Evolutionary conservation across 495 filamentous ascomycete genomes (phyloP), one percentile per base, ranked within the genome.

Genomic region (Daldinia bambusicola): DNA sequence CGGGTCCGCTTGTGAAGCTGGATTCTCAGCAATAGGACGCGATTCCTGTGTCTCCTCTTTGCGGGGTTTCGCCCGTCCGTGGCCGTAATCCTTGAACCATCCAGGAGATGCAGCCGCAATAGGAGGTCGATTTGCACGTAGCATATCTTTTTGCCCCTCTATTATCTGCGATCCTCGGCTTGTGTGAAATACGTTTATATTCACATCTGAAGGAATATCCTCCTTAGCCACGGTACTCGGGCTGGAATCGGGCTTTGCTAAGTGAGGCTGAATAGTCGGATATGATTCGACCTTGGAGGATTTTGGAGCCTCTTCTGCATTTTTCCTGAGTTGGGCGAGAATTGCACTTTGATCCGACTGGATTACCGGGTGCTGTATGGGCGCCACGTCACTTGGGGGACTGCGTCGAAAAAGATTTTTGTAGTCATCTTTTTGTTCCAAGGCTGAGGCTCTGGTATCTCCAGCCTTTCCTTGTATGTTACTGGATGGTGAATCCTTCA

Each of bases 131-230:
- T 67, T 59, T 41, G 34, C 22, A 53, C 61, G 62, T 18, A 72
- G 16, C 5, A 14, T 41, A 55, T 60, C 65, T 13, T 66, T 65
- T 41, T 72, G 60, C 14, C 69, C 73, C 30, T 80, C 78, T 20
- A 82, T 16, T 6, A 79, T 77, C 37, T 70, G 72, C 6, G 79
- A 79, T 8, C 75, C 80, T 32, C 65, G 74, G 40, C 48, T 71
- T 16, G 80, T 82, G 34, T 72, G 78, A 43, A 84, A 84, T 32
- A 84, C 45, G 53, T 80, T 78, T 45, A 81, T 36, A 58, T 82
- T 67, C 26, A 81, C 67, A 31, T 70, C 72, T 57, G 74, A 53
- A 43, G 74, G 70, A 22, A 70, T 26, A 13, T 74, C 75, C 51
- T 66, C 53, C 34, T 56, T 58, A 63, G 67, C 63, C 51, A 50